Evolutionary conservation across 805 yeast species (phyloP), one percentile per base, ranked within the genome.

Genomic region (Saccharomycopsis malanga): DNA sequence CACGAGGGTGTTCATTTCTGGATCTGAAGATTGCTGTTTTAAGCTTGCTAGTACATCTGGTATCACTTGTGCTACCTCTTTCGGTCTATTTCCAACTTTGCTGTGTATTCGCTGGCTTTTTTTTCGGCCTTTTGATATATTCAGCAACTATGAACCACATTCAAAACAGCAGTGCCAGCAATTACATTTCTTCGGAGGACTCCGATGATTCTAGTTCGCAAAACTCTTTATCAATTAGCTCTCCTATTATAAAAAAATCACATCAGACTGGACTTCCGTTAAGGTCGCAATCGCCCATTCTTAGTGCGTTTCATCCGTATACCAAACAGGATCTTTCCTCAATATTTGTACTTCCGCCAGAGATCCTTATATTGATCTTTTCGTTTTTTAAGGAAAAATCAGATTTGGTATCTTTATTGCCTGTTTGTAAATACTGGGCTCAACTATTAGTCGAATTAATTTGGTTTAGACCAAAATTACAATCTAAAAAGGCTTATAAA

Each of bases 401-500:
- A 3, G 88, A 83, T 56, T 66, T 81, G 50, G 78, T 77, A 23
- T 69, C 77, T 12, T 63, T 83, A 20, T 66, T 87, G 52, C 71
- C 87, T 1, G 89, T 87, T 5, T 88, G 95, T 64, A 79, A 77
- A 56, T 74, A 79, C 52, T 88, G 95, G 83, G 84, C 88, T 9
- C 76, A 78, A 54, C 69, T 85, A 36, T 79, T 85, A 12, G 79
- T 87, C 9, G 95, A 86, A 57, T 71, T 82, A 36, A 67, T 89
- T 25, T 89, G 96, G 94, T 85, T 86, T 60, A 75, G 98, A 50
- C 96, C 97, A 2, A 76, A 76, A 37, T 71, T 86, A 62, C 76
- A 73, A 52, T 69, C 71, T 50, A 71, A 69, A 39, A 50, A 60
- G 2, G 69, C 79, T 2, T 74, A 78, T 54, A 63, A 64, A 38